These are phyloP conservation scores for Tubosaeta brunneosetosa DNA, from an alignment of 768 basidiomycete species.

Conservation along the genomic window DNA sequence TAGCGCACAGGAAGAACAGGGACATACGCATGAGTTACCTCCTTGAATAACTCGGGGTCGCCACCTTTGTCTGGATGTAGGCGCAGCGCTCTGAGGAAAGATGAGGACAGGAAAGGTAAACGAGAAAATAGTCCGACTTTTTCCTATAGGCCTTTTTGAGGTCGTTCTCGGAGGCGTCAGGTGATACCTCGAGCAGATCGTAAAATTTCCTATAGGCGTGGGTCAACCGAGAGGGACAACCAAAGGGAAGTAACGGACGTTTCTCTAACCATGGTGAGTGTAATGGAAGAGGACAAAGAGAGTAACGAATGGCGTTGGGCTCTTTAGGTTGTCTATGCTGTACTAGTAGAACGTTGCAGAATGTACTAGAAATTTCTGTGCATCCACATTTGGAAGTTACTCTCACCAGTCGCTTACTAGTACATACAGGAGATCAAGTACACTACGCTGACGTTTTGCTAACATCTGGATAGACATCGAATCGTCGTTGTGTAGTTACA, in stretches of 20 bases:
- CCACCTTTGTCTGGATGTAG: conserved; percentile 94
- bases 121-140: conserved; percentile 49
- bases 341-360: conserved; percentile 29
- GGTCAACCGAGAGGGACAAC: neutral
- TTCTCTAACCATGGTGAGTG: conserved; percentile 60
- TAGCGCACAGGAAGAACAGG: neutral
- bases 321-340: conserved; percentile 26
- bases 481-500: conserved; percentile 86
- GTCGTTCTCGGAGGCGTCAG: conserved; percentile 75
- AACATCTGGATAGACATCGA: conserved; percentile 88
- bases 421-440: neutral
- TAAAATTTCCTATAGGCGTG: conserved; percentile 68
- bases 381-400: conserved; percentile 18
- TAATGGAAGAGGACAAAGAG: conserved; percentile 12
- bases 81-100: conserved; percentile 60
- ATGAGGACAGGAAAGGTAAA: conserved; percentile 3
- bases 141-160: conserved; percentile 96
- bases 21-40: conserved; percentile 90
- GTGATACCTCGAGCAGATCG: conserved; percentile 83
- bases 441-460: conserved; percentile 21
- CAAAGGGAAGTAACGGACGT: conserved; percentile 35
- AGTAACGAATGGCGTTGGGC: conserved; percentile 3
- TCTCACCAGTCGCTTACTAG: no score
- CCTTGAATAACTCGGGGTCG: conserved; percentile 95
- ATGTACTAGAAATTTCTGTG: conserved; percentile 29